Base-by-base conservation (phyloP, 441 rosid species). In the Corymbia calophylla region DNA sequence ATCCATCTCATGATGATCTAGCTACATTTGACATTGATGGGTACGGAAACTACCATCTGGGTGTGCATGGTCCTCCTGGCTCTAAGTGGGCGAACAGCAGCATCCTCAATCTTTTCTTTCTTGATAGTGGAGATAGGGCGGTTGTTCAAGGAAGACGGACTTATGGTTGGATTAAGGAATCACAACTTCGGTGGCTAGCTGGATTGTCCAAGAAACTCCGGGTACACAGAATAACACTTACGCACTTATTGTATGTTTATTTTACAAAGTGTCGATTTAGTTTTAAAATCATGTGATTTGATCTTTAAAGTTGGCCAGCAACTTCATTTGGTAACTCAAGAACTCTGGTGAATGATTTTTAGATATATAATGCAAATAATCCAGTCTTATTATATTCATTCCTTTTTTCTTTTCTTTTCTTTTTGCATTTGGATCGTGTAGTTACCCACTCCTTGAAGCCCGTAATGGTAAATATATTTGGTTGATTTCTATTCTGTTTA, bases 141-240 rank as follows among this genome's bases (percentile, higher is more conserved):
- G 91, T 86, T 85, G 93, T 95, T 88, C 93, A 92, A 92, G 99
- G 99, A 89, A 88, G 77, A 90, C 93, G 92, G 90, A 96, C 98
- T 15, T 97, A 97, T 87, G 99, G 99, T 64, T 97, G 96, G 95
- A 96, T 97, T 88, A 96, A 93, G 93, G 98, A 96, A 53, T 97
- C 99, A 87, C 99, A 97, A 89, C 98, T 97, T 87, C n/a, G 1
- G 87, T 97, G 99, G 99, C 94, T 97, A 91, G 95, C 64, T 85
- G 93, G 93, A 86, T 86, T 93, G 90, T 94, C 96, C 89, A 84
- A 86, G 88, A 88, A 90, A 88, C 91, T 92, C 91, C 94, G 93
- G 97, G 99, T 97, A 91, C 55, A 89, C 48, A 66, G 44, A 56
- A 51, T 86, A 44, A 53, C 48, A 23, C 44, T 55, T 82, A 64